Base-by-base conservation (phyloP, 257 asterid species). In the Cruciata laevipes region DNA sequence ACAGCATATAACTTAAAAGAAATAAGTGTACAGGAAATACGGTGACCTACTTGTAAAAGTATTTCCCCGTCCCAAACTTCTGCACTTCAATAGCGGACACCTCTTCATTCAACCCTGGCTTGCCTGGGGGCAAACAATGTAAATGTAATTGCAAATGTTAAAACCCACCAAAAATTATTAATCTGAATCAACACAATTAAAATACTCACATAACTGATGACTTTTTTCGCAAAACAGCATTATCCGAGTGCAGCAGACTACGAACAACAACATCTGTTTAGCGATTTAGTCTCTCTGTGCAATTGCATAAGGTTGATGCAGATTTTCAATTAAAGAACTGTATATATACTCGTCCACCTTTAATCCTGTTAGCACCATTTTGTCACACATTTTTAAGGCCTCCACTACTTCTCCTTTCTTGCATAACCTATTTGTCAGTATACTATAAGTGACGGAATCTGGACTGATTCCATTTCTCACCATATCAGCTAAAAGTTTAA, bases 391-490 rank as follows among this genome's bases (percentile, higher is more conserved):
- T 71, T 63, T 69, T 61, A 79, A 81, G 67, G 83, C 88, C 68
- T 83, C 89, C 70, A 80, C 86, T 37, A 80, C 73, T 62, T 81
- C 78, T 63, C 92, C 92, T 79, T 81, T 85, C 82, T 83, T 84
- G 77, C 80, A 76, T 67, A 87, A 67, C 51, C 83, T 83, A 8
- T 83, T 85, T 7, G 80, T 67, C 83, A 91, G 70, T n/a, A 73
- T 72, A 78, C 84, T 89, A 67, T 84, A 84, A 65, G 95, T 83
- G 68, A 85, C 86, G 68, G 84, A 74, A 80, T 91, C 98, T 23
- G 97, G 98, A 55, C 63, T 58, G 32, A 84, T 71, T 73, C 95
- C 91, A 38, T 79, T 81, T 74, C 75, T 74, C 72, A 83, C 20
- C 98, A 91, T 89, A 77, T 91, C 93, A 51, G 74, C 70, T 23